Base-by-base conservation (phyloP, 305 asterid species). In the Rubia balearica region DNA sequence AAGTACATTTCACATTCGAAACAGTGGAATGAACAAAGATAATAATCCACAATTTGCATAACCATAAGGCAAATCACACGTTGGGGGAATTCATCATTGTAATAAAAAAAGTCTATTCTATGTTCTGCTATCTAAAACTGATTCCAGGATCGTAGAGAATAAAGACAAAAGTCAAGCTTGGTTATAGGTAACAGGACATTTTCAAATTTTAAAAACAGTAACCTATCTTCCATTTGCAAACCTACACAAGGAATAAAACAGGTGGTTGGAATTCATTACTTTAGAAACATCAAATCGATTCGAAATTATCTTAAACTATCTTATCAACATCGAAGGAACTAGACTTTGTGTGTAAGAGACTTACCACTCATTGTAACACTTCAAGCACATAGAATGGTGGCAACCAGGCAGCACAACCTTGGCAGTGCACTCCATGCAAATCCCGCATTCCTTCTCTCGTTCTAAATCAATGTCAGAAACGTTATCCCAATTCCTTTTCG, bases 371-470 rank as follows among this genome's bases (percentile, higher is more conserved):
- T 40, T 67, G 56, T 65, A 81, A 60, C 84, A 81, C 40, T 70
- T 72, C 22, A 75, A 61, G 62, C 84, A 81, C 60, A 81, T 27
- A 22, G 84, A 75, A 30, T 81, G 84, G 71, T 73, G 40, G 72
- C 84, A 81, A 24, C 67, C 64, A 10, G 82, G 84, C 19, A 78
- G 65, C 48, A 81, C 84, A 49, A 75, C 78, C 63, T 72, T 77
- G 65, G 74, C 61, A 56, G 43, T 72, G 45, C 68, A 53, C 59
- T 81, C 84, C 78, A 81, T 42, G 79, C 84, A 81, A 64, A 81
- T 81, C 22, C 74, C 84, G 67, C 84, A 81, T 62, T 81, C 82
- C 12, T 69, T 69, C 66, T 81, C 84, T 74, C 78, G 69, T 70
- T 81, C 82, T 17, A 73, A 7, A 30, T 81, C 78, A 14, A 67